Percentiles rank a stretch among this genome's conserved stretches.
These are phyloP conservation scores for Incumbomyces lentus DNA, from an alignment of 2,329 filamentous ascomycete species.

Conservation along the genomic window DNA sequence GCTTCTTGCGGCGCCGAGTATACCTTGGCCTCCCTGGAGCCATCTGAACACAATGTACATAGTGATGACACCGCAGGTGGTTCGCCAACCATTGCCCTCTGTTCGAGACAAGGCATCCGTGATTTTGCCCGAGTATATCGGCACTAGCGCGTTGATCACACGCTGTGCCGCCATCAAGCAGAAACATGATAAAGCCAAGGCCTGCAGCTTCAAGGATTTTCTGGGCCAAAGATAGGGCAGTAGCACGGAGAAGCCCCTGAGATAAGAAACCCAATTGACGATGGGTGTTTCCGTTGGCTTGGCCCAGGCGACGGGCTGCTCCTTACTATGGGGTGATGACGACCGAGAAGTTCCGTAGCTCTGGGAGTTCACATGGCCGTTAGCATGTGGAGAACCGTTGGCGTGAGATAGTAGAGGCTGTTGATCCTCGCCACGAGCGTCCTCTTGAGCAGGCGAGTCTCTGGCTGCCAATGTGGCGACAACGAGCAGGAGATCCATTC, in stretches of 20 bases:
- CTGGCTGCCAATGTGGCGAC: slow-evolving; percentile 37
- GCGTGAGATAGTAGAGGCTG: slow-evolving; percentile 34
- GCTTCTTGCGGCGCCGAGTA: slow-evolving; percentile 71
- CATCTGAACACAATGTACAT: slow-evolving; percentile 69
- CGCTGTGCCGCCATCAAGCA: slow-evolving; percentile 69
- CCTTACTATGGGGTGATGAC: slow-evolving; percentile 23
- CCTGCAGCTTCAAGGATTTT: slow-evolving; percentile 63
- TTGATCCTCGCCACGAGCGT: slow-evolving; percentile 29
- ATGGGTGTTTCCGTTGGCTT: slow-evolving; percentile 76
- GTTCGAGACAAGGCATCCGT: slow-evolving; percentile 60
- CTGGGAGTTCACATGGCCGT: slow-evolving; percentile 38
- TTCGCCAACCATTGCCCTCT: slow-evolving; percentile 40
- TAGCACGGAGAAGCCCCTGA: slow-evolving; percentile 83
- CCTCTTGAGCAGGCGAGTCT: slow-evolving; percentile 30
- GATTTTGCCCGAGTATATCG: slow-evolving; percentile 67
- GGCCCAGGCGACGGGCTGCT: slow-evolving; percentile 54
- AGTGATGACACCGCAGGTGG: slow-evolving; percentile 65
- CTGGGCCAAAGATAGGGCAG: slow-evolving; percentile 95
- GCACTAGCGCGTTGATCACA: slow-evolving; percentile 75
- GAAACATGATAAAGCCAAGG: slow-evolving; percentile 75
- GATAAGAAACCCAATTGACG: slow-evolving; percentile 92
- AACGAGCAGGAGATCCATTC: slow-evolving; percentile 51
- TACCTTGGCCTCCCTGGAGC: slow-evolving; percentile 77
- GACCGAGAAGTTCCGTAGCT: slow-evolving; percentile 42
- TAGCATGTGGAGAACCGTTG: slow-evolving; percentile 26